Conservation (phyloP, 129 eudicot genomes). For the Dittrichia graveolens region DNA sequence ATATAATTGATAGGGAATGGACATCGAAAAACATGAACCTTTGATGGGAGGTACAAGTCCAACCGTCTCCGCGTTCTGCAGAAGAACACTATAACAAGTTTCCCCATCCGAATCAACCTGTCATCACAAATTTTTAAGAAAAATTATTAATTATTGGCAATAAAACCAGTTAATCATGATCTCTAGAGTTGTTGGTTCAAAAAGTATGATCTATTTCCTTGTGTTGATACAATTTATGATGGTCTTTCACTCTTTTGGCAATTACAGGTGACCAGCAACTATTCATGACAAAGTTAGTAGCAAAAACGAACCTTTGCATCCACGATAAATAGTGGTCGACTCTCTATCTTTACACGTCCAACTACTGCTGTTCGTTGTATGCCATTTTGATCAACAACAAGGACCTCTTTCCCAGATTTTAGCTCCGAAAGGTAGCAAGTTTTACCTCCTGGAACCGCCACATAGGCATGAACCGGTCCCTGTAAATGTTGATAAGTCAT, state of each 20-base stretch:
- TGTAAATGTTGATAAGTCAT: slow-evolving; percentile 30
- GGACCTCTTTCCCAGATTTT: slow-evolving; percentile 81
- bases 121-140: background rate
- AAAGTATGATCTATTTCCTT: background rate
- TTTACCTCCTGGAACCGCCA: slow-evolving; percentile 91
- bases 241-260: background rate
- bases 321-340: slow-evolving; percentile 74
- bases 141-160: background rate
- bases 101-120: slow-evolving; percentile 54
- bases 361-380: slow-evolving; percentile 78
- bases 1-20: background rate
- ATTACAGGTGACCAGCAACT: background rate
- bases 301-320: slow-evolving; percentile 70
- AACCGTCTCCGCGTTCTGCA: slow-evolving; percentile 95
- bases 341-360: slow-evolving; percentile 95
- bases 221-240: background rate
- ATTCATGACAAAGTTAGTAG: background rate
- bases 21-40: slow-evolving; percentile 44
- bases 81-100: slow-evolving; percentile 63
- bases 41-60: slow-evolving; percentile 56
- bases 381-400: slow-evolving; percentile 81
- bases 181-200: background rate
- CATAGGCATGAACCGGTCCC: slow-evolving; percentile 98
- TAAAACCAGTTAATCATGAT: no score
- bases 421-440: slow-evolving; percentile 94